Percentiles rank a stretch among this genome's conserved stretches.
Evolutionary conservation across 495 filamentous ascomycete genomes (phyloP).

Genomic region (Aspergillus sclerotiicarbonarius): DNA sequence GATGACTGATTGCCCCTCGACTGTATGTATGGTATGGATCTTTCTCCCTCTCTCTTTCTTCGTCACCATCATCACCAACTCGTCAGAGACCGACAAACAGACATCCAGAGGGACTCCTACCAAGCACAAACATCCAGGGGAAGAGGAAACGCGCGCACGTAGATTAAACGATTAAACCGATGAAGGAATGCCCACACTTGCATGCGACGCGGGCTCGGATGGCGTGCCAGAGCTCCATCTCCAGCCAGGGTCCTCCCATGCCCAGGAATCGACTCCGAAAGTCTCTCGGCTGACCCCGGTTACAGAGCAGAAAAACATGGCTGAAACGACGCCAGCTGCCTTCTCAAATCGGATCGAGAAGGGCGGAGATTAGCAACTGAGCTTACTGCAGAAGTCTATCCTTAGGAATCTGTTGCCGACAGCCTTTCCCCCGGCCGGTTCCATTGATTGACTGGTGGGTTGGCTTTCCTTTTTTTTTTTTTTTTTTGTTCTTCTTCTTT

Average conservation of each 20-base stretch:
- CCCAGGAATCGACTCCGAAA: constrained; percentile 24
- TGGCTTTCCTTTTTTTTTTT: not conserved
- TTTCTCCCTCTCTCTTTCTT: too few relatives aligned
- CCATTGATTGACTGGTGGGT: not conserved
- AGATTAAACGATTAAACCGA: not conserved
- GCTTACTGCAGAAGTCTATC: constrained; percentile 21
- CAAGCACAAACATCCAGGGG: not conserved
- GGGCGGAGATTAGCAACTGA: constrained; percentile 19
- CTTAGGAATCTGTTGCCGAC: constrained; percentile 42
- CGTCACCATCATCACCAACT: too few relatives aligned
- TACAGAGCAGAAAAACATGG: constrained; percentile 17
- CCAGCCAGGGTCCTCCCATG: constrained; percentile 32
- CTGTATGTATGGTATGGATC: too few relatives aligned
- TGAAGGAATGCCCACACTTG: not conserved
- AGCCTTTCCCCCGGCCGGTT: constrained; percentile 4
- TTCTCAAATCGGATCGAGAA: constrained; percentile 31
- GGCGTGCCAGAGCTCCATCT: constrained; percentile 2
- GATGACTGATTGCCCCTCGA: not conserved
- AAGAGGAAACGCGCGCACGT: not conserved
- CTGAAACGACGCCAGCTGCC: constrained; percentile 23
- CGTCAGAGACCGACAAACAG: too few relatives aligned
- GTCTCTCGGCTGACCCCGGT: constrained; percentile 27
- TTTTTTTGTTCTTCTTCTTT: not conserved
- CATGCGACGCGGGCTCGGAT: not conserved
- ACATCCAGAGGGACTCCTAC: too few relatives aligned